These are phyloP conservation scores for Talaromyces borbonicus DNA, from an alignment of 495 filamentous ascomycete species.

Conservation along the genomic window DNA sequence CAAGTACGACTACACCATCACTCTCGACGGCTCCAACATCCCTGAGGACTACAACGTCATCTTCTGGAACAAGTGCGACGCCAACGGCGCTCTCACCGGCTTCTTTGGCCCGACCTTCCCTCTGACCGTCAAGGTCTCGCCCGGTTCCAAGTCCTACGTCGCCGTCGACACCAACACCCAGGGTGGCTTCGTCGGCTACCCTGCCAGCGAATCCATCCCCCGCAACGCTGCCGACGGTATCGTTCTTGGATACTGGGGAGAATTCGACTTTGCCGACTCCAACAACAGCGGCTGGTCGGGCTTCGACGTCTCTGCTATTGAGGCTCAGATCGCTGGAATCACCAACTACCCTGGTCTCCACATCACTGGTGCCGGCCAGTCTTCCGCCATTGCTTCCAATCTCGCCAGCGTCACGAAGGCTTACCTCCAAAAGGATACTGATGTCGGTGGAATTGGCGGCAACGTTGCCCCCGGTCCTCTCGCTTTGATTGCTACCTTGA, in stretches of 20 bases:
- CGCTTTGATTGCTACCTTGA: conserved; percentile 21
- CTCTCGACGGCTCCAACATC: conserved; percentile 28
- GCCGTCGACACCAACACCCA: conserved; percentile 38
- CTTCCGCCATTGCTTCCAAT: conserved; percentile 23
- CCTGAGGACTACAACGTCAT: conserved; percentile 23
- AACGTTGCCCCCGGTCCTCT: conserved; percentile 22
- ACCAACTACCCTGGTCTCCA: conserved; percentile 5
- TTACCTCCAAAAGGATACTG: conserved; percentile 25
- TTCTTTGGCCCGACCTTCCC: conserved; percentile 30
- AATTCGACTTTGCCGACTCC: conserved; percentile 30
- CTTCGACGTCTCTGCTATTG: conserved; percentile 33
- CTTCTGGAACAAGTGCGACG: conserved; percentile 45
- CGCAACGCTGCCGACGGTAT: conserved; percentile 8
- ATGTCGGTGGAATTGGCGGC: conserved; percentile 30
- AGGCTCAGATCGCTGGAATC: conserved; percentile 23
- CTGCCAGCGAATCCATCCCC: conserved; percentile 7
- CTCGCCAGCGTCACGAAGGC: conserved; percentile 24
- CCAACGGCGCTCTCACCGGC: conserved; percentile 25
- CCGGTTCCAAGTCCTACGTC: conserved; percentile 32
- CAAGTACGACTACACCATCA: conserved; percentile 37
- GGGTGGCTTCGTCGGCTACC: conserved; percentile 23
- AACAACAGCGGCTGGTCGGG: conserved; percentile 30
- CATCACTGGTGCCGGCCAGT: conserved; percentile 17
- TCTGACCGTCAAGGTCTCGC: conserved; percentile 29
- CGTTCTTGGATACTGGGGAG: conserved; percentile 26